Evolutionary conservation across 2,329 filamentous ascomycete genomes (phyloP).

Genomic region (Monosporascus sp.): DNA sequence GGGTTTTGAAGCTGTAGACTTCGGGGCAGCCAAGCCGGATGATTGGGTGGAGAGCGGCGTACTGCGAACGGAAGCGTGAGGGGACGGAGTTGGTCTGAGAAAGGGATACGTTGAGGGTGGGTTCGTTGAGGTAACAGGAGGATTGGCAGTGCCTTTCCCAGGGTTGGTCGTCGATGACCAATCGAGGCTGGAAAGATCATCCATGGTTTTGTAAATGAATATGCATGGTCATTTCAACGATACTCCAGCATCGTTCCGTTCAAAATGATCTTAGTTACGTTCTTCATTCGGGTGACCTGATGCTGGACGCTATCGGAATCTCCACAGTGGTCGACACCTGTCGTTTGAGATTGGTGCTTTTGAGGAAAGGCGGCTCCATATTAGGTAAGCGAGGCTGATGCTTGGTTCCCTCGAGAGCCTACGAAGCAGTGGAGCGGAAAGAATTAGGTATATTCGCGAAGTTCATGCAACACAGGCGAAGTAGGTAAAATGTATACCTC

Average conservation of each 20-base stretch:
- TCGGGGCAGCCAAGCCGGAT: conserved; percentile 39
- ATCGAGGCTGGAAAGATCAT: conserved; percentile 29
- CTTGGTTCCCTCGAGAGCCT: too few species aligned
- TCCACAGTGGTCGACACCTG: too few species aligned
- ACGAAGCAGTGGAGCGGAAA: too few species aligned
- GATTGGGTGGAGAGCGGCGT: conserved; percentile 50
- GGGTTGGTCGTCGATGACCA: conserved; percentile 26
- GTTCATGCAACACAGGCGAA: too few species aligned
- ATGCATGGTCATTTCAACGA: conserved; percentile 24
- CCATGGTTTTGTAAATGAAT: conserved; percentile 19
- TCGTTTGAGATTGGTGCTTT: too few species aligned
- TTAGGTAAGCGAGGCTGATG: too few species aligned
- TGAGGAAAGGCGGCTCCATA: too few species aligned
- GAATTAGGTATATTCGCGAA: too few species aligned
- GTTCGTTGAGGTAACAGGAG: conserved; percentile 23
- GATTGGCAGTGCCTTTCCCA: conserved; percentile 11
- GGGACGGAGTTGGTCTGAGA: conserved; percentile 52
- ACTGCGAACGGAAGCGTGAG: conserved; percentile 49
- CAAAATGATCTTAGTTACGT: background rate
- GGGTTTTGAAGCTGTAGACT: conserved; percentile 42
- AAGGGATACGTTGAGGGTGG: conserved; percentile 29
- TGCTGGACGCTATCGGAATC: too few species aligned
- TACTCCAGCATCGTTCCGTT: conserved; percentile 10
- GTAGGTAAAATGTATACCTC: too few species aligned
- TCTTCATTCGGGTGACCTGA: too few species aligned